phyloP scores from a whole-genome alignment of 208 protist species.

The Wallacemonas sp. region DNA sequence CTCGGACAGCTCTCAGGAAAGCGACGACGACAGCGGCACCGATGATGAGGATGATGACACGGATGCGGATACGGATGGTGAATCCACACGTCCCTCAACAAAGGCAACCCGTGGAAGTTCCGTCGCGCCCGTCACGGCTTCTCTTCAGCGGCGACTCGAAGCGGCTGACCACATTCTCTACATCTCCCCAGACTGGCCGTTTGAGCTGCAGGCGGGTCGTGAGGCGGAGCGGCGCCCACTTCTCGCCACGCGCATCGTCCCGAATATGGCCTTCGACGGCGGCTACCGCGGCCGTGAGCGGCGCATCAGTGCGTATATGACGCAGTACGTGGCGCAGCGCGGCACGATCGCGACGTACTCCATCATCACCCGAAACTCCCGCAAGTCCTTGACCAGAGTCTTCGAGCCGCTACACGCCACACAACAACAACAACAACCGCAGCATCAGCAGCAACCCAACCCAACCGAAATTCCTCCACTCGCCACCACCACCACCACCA shows the following conservation, averaged over 20 bases:
- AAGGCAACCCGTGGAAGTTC: neutral
- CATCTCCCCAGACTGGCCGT: constrained; percentile 36
- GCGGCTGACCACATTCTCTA: constrained; percentile 7
- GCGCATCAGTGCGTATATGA: constrained; percentile 24
- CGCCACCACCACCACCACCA: too few relatives aligned
- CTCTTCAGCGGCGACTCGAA: constrained; percentile 7
- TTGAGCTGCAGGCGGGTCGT: constrained; percentile 52
- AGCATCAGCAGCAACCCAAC: neutral
- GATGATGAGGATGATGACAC: neutral
- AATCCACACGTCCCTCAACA: neutral
- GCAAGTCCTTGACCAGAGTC: constrained; percentile 53
- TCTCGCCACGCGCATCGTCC: constrained; percentile 36
- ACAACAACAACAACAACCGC: neutral
- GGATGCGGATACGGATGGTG: neutral
- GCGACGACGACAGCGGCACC: neutral
- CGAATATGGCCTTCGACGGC: constrained; percentile 32
- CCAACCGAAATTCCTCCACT: neutral
- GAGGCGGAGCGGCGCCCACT: constrained; percentile 66
- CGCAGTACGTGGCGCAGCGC: constrained; percentile 34
- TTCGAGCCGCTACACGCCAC: constrained; percentile 22
- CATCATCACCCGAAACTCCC: constrained; percentile 19
- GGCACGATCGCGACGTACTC: constrained; percentile 39
- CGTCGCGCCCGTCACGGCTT: neutral
- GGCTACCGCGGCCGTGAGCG: constrained; percentile 19
- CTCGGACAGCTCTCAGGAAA: neutral